Evolutionary conservation across 306 rosid genomes (phyloP).

Genomic region (Macrotyloma uniflorum): DNA sequence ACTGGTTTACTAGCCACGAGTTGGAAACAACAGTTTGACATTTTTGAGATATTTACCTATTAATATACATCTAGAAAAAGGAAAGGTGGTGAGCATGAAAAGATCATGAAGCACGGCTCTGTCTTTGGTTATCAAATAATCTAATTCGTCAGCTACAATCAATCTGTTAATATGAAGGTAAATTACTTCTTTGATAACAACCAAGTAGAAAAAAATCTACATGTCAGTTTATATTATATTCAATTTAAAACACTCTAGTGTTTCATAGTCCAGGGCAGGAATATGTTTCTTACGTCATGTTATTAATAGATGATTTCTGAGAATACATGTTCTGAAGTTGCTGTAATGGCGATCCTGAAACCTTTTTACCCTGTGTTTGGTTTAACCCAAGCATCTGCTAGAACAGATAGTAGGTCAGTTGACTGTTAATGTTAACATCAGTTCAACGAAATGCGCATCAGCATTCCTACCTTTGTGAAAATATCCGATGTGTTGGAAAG

Average conservation of each 20-base stretch:
- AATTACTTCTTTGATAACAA: constrained; percentile 3
- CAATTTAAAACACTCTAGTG: neutral
- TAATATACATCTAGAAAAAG: constrained; percentile 82
- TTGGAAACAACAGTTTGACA: neutral
- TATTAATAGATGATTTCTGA: constrained; percentile 51
- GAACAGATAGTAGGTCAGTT: constrained; percentile 35
- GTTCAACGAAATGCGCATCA: neutral
- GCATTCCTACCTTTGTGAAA: constrained; percentile 67
- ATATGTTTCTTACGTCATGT: constrained; percentile 68
- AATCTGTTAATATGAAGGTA: constrained; percentile 51
- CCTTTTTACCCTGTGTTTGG: constrained; percentile 51
- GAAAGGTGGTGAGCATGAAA: constrained; percentile 89
- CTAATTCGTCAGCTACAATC: constrained; percentile 90
- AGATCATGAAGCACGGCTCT: constrained; percentile 89
- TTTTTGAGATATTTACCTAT: constrained; percentile 57
- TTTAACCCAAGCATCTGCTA: constrained; percentile 64
- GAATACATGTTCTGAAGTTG: constrained; percentile 81
- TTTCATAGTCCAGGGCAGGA: neutral
- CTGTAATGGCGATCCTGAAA: constrained; percentile 59
- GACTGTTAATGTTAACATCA: neutral
- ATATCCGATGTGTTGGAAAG: constrained; percentile 74
- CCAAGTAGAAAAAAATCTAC: constrained; percentile 8
- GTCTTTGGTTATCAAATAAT: constrained; percentile 85
- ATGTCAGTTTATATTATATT: neutral
- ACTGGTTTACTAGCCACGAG: neutral